Base-by-base conservation (phyloP, 768 basidiomycete genomes). In the Lentinus tigrinus region DNA sequence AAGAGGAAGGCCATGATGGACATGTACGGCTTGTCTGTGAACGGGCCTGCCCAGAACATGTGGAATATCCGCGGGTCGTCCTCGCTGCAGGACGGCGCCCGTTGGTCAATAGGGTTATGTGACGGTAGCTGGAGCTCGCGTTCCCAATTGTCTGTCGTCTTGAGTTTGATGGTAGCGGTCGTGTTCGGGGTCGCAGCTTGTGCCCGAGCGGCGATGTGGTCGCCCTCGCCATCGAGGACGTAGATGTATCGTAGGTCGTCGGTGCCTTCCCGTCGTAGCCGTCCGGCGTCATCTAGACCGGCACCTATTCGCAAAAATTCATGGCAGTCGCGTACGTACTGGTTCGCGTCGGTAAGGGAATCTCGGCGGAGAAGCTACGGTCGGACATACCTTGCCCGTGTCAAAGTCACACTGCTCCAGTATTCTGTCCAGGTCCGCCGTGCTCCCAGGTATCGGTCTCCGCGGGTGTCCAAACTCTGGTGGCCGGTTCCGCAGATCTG, bases 11-110 rank as follows among this genome's bases (percentile, higher is more conserved):
- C 96, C 23, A 96, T 78, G 47, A 98, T 79, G 0, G 96, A 93
- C 59, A 94, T 84, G 78, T 99, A 98, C 2, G 97, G 97, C 72
- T 98, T 98, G 78, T 99, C 97, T 5, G 95, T 97, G 77, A 99
- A 98, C 0, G 93, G 88, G 0, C 97, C 96, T 0, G 95, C 91
- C 96, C 97, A 98, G 78, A 97, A 99, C 88, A 98, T 97, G 74
- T 99, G 97, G 79, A 96, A 98, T 37, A 98, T 75, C 27, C 91
- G 85, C 5, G 93, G 89, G 65, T 89, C 85, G 62, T 92, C 88
- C 0, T 87, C 81, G 67, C 97, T 93, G 73, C 97, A 99, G 2
- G 59, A 69, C 38, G 84, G 78, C 48, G 80, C 78, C n/a, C 44
- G 48, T 5, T 49, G 58, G 43, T 85, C 78, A 60, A 83, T 80